Conservation (phyloP, 192 early-diverging fungal genomes). For the Linnemannia schmuckeri region DNA sequence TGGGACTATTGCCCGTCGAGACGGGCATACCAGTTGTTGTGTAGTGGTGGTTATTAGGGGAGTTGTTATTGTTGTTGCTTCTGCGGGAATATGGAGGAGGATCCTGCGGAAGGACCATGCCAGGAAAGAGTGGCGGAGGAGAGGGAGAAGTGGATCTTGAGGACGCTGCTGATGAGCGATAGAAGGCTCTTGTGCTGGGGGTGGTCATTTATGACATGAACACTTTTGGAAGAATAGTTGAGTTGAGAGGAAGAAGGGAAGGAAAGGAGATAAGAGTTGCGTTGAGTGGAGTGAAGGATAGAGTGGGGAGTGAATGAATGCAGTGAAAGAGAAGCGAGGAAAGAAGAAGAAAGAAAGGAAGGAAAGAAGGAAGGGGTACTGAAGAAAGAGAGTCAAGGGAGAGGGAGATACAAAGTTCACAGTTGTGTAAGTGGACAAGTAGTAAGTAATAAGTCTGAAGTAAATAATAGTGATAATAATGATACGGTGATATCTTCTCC, state of each 20-base stretch:
- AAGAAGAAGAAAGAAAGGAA: background rate
- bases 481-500: too few species aligned
- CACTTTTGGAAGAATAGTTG: background rate
- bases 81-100: constrained; percentile 53
- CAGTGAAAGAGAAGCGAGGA: background rate
- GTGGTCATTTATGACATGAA: constrained; percentile 59
- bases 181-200: constrained; percentile 39
- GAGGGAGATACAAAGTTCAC: background rate
- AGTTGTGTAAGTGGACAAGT: too few species aligned
- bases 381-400: background rate
- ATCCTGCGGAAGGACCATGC: constrained; percentile 55
- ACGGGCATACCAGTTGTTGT: constrained; percentile 15
- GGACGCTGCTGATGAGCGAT: constrained; percentile 58
- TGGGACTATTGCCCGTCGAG: constrained; percentile 16
- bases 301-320: background rate
- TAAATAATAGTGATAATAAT: too few species aligned
- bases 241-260: too few species aligned
- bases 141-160: constrained; percentile 55
- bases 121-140: constrained; percentile 51
- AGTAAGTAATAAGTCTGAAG: too few species aligned
- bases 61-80: constrained; percentile 11
- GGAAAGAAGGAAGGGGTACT: background rate
- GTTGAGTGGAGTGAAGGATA: background rate
- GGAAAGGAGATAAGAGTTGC: background rate
- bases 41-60: constrained; percentile 4